Evolutionary conservation across 1,139 yeast species (phyloP), one percentile per base, ranked within the genome.

Genomic region (Blastobotrys apis): DNA sequence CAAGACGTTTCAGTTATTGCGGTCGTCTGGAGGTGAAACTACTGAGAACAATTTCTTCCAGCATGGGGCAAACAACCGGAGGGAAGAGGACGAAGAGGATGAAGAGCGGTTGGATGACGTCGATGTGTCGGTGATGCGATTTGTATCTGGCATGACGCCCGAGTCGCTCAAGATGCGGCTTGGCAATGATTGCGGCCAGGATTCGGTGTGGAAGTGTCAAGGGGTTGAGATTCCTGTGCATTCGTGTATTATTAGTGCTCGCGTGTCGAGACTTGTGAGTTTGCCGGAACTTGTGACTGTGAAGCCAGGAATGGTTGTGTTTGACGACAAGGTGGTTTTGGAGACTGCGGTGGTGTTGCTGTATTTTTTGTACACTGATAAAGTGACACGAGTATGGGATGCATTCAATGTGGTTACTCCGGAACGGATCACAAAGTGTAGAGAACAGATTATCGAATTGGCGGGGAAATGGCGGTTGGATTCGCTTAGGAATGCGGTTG

Each of bases 291-390:
- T 39, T 13, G 22, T 16, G 5, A 8, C 19, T 1, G 34, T 16
- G 12, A 17, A 8, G 20, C 15, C 13, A 9, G 29, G 23, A 8
- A 15, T 12, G 26, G 20, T 41, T n/a, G 20, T 15, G 30, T 54
- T 57, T 39, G 47, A 50, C 13, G 57, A 56, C 9, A 38, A 22
- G 3, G 31, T 53, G 13, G 54, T 56, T 32, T 41, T 62, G 5
- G 49, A 65, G 19, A 54, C 72, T 2, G 58, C 69, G 25, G 54
- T 67, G 10, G 56, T 73, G 3, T 49, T 71, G 22, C 41, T 72
- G 4, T 73, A 75, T 48, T 70, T 67, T 45, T 43, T 77, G 1
- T 78, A 78, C 55, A 75, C 81, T 0, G 80, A 75, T 47, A 58
- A 58, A 12, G 51, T 62, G 3, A 39, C 69, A 5, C 68, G 65